Percentiles rank a stretch among this genome's conserved stretches.
Conservation (phyloP, 352 stramenopile genomes). For the Phytophthora nicotianae region DNA sequence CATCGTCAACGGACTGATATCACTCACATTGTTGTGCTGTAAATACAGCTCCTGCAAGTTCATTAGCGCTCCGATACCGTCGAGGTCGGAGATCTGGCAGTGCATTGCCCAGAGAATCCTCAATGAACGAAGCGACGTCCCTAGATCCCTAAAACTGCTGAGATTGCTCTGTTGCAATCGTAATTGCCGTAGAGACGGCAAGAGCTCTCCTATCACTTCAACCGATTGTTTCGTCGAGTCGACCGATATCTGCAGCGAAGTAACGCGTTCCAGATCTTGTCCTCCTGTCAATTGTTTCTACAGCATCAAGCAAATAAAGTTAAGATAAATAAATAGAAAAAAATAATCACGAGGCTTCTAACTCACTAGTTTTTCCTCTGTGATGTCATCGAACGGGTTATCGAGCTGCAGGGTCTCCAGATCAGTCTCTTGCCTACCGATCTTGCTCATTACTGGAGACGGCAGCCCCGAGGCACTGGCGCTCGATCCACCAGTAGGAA, state of each 20-base stretch:
- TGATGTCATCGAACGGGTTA: conserved; percentile 85
- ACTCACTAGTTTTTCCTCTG: conserved; percentile 71
- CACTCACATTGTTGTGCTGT: conserved; percentile 75
- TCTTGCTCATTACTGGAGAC: conserved; percentile 27
- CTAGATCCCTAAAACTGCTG: conserved; percentile 81
- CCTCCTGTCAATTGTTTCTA: conserved; percentile 69
- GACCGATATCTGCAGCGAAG: conserved; percentile 64
- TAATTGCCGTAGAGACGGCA: conserved; percentile 77
- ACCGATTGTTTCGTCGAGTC: conserved; percentile 85
- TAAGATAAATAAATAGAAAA: not conserved
- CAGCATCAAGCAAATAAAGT: conserved; percentile 1
- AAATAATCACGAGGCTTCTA: not conserved
- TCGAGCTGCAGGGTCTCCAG: conserved; percentile 41
- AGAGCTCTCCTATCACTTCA: conserved; percentile 75
- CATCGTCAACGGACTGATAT: conserved; percentile 86
- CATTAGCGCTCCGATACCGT: conserved; percentile 85
- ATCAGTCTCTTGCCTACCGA: conserved; percentile 8
- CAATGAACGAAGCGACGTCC: conserved; percentile 75
- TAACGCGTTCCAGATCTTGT: conserved; percentile 62
- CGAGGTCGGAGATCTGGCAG: conserved; percentile 78
- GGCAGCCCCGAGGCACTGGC: conserved; percentile 19
- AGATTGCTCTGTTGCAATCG: conserved; percentile 67
- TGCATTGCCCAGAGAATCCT: conserved; percentile 66
- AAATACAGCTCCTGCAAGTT: conserved; percentile 80
- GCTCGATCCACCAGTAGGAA: conserved; percentile 23